Evolutionary conservation across 352 stramenopile species (phyloP).

Genomic region (Phytophthora colocasiae): DNA sequence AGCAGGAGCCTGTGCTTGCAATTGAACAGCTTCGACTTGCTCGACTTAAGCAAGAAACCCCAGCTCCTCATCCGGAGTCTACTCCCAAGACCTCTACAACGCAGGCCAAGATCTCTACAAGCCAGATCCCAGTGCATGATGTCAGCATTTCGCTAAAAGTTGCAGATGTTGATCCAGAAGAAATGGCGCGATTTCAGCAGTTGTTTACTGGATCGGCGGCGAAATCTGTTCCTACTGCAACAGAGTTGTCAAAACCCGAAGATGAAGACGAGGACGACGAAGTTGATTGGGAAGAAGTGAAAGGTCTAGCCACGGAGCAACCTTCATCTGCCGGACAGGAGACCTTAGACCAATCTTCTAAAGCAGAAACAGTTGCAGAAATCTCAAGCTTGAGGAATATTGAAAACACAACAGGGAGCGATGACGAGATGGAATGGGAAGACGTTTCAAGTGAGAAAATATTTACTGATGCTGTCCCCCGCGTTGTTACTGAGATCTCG

Average conservation of each 20-base stretch:
- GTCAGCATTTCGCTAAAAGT: constrained; percentile 48
- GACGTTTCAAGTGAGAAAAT: constrained; percentile 24
- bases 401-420: constrained; percentile 22
- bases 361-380: not conserved
- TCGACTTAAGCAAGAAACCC: constrained; percentile 28
- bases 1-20: constrained; percentile 52
- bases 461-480: too few species aligned
- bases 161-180: constrained; percentile 42
- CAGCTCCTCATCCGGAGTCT: not conserved
- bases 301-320: not conserved
- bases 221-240: constrained; percentile 14
- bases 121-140: constrained; percentile 5
- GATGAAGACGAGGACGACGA: constrained; percentile 51
- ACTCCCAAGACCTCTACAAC: not conserved
- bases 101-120: too few species aligned
- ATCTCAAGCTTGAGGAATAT: not conserved
- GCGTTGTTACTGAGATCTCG: too few species aligned
- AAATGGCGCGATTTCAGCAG: constrained; percentile 32
- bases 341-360: not conserved
- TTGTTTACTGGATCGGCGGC: constrained; percentile 50
- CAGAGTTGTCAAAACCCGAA: constrained; percentile 2
- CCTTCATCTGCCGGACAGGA: not conserved
- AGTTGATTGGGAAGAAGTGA: constrained; percentile 45
- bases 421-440: constrained; percentile 64
- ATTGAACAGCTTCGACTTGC: constrained; percentile 49